Conservation (phyloP, 2,329 filamentous ascomycete species). For the Neofusicoccum ribis region DNA sequence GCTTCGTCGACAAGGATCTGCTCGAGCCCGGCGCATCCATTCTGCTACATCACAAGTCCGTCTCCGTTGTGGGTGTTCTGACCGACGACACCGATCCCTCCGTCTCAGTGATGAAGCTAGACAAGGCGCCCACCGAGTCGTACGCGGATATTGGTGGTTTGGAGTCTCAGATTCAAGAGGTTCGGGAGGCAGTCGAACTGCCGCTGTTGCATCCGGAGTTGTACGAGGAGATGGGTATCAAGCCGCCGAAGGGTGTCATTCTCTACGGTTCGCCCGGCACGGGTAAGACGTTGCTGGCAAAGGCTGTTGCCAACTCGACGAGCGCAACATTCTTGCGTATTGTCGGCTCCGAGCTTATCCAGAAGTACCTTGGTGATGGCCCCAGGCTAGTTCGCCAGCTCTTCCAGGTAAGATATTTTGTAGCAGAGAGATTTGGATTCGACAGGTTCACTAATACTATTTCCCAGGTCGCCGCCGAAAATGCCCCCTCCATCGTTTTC, state of each 20-base stretch:
- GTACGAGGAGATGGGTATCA: conserved; percentile 99
- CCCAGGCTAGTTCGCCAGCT: conserved; percentile 93
- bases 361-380: conserved; percentile 97
- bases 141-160: conserved; percentile 98
- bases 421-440: background rate
- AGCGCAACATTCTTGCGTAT: conserved; percentile 97
- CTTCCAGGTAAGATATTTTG: conserved; percentile 59
- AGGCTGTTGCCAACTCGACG: conserved; percentile 98
- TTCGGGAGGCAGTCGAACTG: conserved; percentile 93
- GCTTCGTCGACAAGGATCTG: conserved; percentile 98
- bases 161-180: conserved; percentile 94
- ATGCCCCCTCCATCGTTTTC: conserved; percentile 95
- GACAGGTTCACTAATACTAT: background rate
- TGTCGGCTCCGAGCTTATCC: conserved; percentile 94
- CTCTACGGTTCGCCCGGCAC: conserved; percentile 96
- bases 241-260: conserved; percentile 98
- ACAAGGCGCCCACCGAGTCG: conserved; percentile 96
- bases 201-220: conserved; percentile 93
- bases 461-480: conserved; percentile 75
- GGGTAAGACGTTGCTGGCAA: conserved; percentile 92
- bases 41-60: conserved; percentile 93
- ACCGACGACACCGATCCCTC: conserved; percentile 95
- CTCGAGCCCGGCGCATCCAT: conserved; percentile 95
- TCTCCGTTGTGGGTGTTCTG: conserved; percentile 94
- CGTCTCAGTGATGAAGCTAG: conserved; percentile 98